phyloP scores from a whole-genome alignment of 495 filamentous ascomycete genomes.

The Talaromyces adpressus region DNA sequence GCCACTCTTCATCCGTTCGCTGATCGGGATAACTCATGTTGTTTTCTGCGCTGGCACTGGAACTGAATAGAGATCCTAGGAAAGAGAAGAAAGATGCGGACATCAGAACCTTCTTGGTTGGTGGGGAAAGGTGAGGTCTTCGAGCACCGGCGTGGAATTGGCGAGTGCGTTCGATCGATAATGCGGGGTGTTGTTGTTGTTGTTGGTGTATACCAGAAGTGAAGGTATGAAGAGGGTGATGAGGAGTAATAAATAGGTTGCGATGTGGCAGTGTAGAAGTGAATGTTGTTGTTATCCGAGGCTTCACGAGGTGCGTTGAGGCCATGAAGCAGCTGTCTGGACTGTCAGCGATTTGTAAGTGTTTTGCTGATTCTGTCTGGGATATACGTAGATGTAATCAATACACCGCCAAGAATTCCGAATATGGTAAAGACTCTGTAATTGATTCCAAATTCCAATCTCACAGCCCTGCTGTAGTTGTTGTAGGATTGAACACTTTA shows the following conservation, averaged over 20 bases:
- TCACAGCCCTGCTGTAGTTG: background rate
- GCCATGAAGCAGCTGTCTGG: background rate
- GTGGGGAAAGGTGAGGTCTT: slow-evolving; percentile 19
- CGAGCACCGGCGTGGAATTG: slow-evolving; percentile 4
- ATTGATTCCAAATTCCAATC: background rate
- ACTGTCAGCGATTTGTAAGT: background rate
- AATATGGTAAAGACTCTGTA: background rate
- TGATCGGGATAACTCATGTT: slow-evolving; percentile 77
- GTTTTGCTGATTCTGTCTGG: background rate
- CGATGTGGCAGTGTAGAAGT: background rate
- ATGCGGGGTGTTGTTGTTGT: background rate
- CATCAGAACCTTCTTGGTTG: slow-evolving; percentile 26
- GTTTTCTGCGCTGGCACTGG: slow-evolving; percentile 34
- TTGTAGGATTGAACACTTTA: background rate
- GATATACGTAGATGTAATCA: background rate
- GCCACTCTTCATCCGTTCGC: slow-evolving; percentile 80
- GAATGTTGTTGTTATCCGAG: background rate
- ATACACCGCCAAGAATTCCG: background rate
- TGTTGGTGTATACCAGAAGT: background rate
- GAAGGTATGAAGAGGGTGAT: background rate
- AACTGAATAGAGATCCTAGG: slow-evolving; percentile 70
- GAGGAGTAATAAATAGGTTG: background rate
- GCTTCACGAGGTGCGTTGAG: background rate
- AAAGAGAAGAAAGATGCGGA: slow-evolving; percentile 73
- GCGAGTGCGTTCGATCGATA: background rate